Base-by-base conservation (phyloP, 1,284 basidiomycete genomes). In the Leccinum pachyderme region DNA sequence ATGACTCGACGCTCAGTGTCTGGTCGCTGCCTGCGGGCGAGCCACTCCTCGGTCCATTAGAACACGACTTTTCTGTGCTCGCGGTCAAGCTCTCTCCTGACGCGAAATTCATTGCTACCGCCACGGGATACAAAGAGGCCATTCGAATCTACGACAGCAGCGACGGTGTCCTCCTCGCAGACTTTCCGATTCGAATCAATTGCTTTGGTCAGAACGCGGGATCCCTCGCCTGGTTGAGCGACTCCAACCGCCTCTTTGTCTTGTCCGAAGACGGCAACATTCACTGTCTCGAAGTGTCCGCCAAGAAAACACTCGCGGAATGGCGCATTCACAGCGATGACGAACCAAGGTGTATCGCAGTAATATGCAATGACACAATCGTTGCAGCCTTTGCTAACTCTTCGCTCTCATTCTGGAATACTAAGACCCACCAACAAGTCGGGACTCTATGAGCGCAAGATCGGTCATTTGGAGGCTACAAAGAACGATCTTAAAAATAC, bases 31-130 rank as follows among this genome's bases (percentile, higher is more conserved):
- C 9, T 5, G 7, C 0, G 1, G 18, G 37, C 9, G 1, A 22
- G 3, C 37, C n/a, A 18, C 35, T 37, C 11, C 7, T 37, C 0
- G 35, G 35, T 8, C 35, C 4, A 37, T 18, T 37, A 15, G 0
- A 37, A 37, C 35, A 11, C 9, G 15, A n/a, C 3, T 1, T n/a
- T 2, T 0, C 0, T 0, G 8, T 37, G 35, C 2, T 1, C 0
- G 35, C n/a, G 0, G 35, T 37, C 1, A 37, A 37, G 35, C 18
- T 37, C n/a, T 37, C n/a, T 9, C 35, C n/a, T 6, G 2, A 37
- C 35, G 35, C n/a, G 9, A 15, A 18, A 37, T 5, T 7, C 33
- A 35, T 35, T 7, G 33, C 33, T 35, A 35, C 33, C 5, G 15
- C 7, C 15, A 8, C 15, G 15, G 5, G 1, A 1, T 7, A 7